These are phyloP conservation scores for Bryoerythrophyllum caledonicum DNA, from an alignment of 225 moss, liverwort and hornwort species.

Conservation along the genomic window DNA sequence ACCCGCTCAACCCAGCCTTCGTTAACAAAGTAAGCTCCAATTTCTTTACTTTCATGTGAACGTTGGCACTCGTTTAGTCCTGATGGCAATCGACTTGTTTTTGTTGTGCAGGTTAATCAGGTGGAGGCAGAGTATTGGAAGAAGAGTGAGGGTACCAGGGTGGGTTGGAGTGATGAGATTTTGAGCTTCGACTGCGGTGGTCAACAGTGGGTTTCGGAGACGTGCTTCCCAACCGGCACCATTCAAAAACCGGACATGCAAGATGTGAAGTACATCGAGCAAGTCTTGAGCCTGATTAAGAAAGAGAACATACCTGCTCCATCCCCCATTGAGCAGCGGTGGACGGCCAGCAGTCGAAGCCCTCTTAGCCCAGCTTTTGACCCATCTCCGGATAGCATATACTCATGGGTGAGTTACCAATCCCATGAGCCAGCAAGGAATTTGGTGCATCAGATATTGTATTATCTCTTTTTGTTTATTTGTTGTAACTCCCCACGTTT, in stretches of 20 bases:
- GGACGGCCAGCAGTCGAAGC: slow-evolving; percentile 86
- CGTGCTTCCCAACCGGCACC: slow-evolving; percentile 78
- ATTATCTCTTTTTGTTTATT: neutral
- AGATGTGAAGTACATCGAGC: slow-evolving; percentile 78
- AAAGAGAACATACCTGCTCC: slow-evolving; percentile 80
- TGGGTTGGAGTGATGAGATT: slow-evolving; percentile 95
- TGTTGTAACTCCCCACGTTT: neutral
- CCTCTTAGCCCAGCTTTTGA: slow-evolving; percentile 78
- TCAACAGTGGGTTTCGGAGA: slow-evolving; percentile 97
- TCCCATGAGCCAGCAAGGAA: neutral
- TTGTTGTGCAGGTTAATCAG: slow-evolving; percentile 61
- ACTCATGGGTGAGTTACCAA: slow-evolving; percentile 69
- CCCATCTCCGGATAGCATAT: slow-evolving; percentile 55
- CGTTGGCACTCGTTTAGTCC: neutral
- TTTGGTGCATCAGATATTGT: neutral
- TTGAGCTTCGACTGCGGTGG: slow-evolving; percentile 98
- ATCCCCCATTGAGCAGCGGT: slow-evolving; percentile 92
- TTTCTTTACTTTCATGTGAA: neutral
- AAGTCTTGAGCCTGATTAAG: slow-evolving; percentile 70
- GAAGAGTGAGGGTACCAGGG: slow-evolving; percentile 77
- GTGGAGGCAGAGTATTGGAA: slow-evolving; percentile 92
- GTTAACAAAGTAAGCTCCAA: slow-evolving; percentile 44
- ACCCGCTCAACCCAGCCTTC: slow-evolving; percentile 69
- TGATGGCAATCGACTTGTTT: slow-evolving; percentile 22
- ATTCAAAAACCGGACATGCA: slow-evolving; percentile 71